phyloP scores from a whole-genome alignment of 495 filamentous ascomycete genomes.

The Choiromyces venosus region DNA sequence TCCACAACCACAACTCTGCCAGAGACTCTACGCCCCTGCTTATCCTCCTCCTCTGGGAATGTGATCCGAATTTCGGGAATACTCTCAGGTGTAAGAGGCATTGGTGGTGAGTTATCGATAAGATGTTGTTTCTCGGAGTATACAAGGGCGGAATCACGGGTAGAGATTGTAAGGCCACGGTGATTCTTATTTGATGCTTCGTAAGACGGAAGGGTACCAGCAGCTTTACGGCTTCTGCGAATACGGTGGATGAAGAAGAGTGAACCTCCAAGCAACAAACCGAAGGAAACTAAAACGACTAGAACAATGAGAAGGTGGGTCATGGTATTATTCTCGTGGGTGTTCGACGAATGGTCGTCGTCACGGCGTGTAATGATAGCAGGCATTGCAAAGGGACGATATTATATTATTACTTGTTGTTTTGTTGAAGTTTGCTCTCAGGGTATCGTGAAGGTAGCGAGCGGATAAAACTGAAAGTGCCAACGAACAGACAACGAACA shows the following conservation, averaged over 20 bases:
- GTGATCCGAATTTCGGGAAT: slow-evolving; percentile 97
- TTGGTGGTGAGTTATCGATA: slow-evolving; percentile 65
- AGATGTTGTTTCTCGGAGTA: slow-evolving; percentile 66
- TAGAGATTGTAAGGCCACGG: slow-evolving; percentile 63
- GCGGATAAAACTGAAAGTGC: slow-evolving; percentile 10
- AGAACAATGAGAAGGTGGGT: slow-evolving; percentile 56
- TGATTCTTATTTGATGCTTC: slow-evolving; percentile 51
- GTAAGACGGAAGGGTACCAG: slow-evolving; percentile 54
- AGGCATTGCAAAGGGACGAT: slow-evolving; percentile 20
- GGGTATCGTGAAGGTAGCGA: slow-evolving; percentile 20
- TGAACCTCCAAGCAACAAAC: slow-evolving; percentile 57
- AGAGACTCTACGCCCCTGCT: slow-evolving; percentile 75
- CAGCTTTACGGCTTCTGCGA: slow-evolving; percentile 49
- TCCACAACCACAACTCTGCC: slow-evolving; percentile 87
- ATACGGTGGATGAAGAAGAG: slow-evolving; percentile 68
- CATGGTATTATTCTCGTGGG: slow-evolving; percentile 28
- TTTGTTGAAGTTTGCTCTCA: slow-evolving; percentile 12
- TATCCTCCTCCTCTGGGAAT: slow-evolving; percentile 91
- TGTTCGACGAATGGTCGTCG: slow-evolving; percentile 13
- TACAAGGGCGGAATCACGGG: slow-evolving; percentile 60
- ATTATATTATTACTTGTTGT: slow-evolving; percentile 26
- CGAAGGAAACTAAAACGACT: slow-evolving; percentile 66
- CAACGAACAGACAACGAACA: no score
- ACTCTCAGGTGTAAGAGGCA: slow-evolving; percentile 67
- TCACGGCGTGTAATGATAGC: slow-evolving; percentile 30